Conservation (phyloP, 1,284 basidiomycete species). For the Pseudozyma pruni region DNA sequence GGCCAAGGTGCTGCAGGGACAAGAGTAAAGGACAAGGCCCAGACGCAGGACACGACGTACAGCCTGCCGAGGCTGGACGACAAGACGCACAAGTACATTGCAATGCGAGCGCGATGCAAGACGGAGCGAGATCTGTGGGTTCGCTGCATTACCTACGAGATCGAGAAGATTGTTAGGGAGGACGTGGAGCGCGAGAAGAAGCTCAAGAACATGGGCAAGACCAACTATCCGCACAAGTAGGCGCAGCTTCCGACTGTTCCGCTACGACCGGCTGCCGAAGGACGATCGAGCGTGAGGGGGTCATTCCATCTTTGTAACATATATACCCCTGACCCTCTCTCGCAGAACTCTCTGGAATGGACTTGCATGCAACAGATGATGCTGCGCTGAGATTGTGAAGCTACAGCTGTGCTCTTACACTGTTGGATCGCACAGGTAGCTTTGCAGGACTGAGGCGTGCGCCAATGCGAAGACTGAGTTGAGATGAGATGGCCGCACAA, state of each 20-base stretch:
- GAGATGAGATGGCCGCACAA: neutral
- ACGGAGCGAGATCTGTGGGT: slow-evolving; percentile 88
- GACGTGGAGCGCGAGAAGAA: slow-evolving; percentile 62
- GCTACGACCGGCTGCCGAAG: too few relatives aligned
- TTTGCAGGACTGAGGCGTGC: too few relatives aligned
- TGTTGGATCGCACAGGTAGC: too few relatives aligned
- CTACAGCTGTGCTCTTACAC: too few relatives aligned
- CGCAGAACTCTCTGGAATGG: neutral
- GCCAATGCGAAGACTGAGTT: neutral
- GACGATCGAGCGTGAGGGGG: too few relatives aligned
- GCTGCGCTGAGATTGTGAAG: neutral
- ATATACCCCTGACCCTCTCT: too few relatives aligned
- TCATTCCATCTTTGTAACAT: too few relatives aligned
- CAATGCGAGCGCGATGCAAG: slow-evolving; percentile 80
- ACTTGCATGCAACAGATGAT: neutral
- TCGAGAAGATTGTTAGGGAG: slow-evolving; percentile 75
- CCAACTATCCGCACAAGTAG: slow-evolving; percentile 18
- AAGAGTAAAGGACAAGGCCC: neutral
- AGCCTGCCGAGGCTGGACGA: slow-evolving; percentile 73
- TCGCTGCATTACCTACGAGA: slow-evolving; percentile 83
- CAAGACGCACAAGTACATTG: slow-evolving; percentile 74
- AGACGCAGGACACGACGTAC: slow-evolving; percentile 1
- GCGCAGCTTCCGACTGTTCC: too few relatives aligned
- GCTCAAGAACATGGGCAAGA: slow-evolving; percentile 55
- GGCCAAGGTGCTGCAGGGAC: neutral